Conservation (phyloP, 1,284 basidiomycete species). For the Veloboletus limbatus region DNA sequence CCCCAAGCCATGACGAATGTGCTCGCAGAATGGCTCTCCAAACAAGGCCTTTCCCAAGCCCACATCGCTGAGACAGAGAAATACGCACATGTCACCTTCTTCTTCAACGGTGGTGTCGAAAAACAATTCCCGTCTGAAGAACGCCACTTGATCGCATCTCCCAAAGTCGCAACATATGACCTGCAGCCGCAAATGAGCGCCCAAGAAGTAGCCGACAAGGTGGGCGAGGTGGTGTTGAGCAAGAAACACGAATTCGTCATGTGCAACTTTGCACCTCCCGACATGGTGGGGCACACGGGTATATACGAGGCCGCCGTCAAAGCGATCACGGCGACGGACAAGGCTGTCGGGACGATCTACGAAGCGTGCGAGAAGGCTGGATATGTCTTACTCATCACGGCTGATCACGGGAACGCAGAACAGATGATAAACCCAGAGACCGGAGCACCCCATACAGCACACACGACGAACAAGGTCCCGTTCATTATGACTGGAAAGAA, state of each 20-base stretch:
- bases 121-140: slow-evolving; percentile 85
- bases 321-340: slow-evolving; percentile 81
- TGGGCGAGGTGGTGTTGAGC: slow-evolving; percentile 76
- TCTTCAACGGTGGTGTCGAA: slow-evolving; percentile 94
- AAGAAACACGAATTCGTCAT: slow-evolving; percentile 82
- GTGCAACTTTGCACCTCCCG: slow-evolving; percentile 95
- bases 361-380: slow-evolving; percentile 81
- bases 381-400: slow-evolving; percentile 82
- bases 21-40: slow-evolving; percentile 83
- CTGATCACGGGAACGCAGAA: slow-evolving; percentile 92
- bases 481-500: slow-evolving; percentile 71
- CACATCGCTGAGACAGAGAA: slow-evolving; percentile 95
- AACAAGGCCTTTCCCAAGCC: slow-evolving; percentile 76
- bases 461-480: slow-evolving; percentile 82
- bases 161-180: slow-evolving; percentile 89
- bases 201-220: slow-evolving; percentile 83
- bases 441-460: slow-evolving; percentile 82
- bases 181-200: slow-evolving; percentile 85
- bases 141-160: slow-evolving; percentile 84
- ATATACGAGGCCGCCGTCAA: slow-evolving; percentile 84
- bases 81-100: slow-evolving; percentile 94
- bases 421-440: slow-evolving; percentile 87
- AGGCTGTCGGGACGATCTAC: slow-evolving; percentile 82
- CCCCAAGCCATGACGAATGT: slow-evolving; percentile 90
- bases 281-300: slow-evolving; percentile 95